phyloP scores from a whole-genome alignment of 768 basidiomycete species.

The Pluteus cervinus region DNA sequence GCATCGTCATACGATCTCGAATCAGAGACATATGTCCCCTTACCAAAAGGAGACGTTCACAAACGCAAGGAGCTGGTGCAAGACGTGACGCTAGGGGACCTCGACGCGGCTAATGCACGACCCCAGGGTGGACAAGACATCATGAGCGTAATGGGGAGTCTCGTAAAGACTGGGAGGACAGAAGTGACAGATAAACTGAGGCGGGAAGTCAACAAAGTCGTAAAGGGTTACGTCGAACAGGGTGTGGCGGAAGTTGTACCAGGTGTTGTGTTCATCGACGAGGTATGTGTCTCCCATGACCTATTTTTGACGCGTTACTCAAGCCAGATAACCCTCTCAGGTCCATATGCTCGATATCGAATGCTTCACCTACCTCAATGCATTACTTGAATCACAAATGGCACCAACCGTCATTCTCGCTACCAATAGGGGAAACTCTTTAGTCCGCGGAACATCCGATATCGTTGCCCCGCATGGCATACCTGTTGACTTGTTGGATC shows the following conservation, averaged over 20 bases:
- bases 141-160: slow-evolving; percentile 92
- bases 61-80: slow-evolving; percentile 95
- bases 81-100: slow-evolving; percentile 90
- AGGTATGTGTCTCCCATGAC: slow-evolving; percentile 46
- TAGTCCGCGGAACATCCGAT: slow-evolving; percentile 91
- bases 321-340: slow-evolving; percentile 29
- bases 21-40: slow-evolving; percentile 95
- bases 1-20: slow-evolving; percentile 97
- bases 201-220: slow-evolving; percentile 94
- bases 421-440: slow-evolving; percentile 88
- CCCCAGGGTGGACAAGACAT: slow-evolving; percentile 98
- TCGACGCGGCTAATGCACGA: slow-evolving; percentile 94
- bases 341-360: slow-evolving; percentile 99
- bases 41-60: slow-evolving; percentile 95
- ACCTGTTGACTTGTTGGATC: slow-evolving; percentile 89
- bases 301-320: neutral
- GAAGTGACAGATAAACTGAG: slow-evolving; percentile 97
- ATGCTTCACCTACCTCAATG: slow-evolving; percentile 97
- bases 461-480: slow-evolving; percentile 90
- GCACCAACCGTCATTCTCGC: slow-evolving; percentile 97
- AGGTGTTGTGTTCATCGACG: slow-evolving; percentile 97
- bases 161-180: slow-evolving; percentile 90
- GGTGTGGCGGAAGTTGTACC: slow-evolving; percentile 98
- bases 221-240: slow-evolving; percentile 95
- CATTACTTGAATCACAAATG: slow-evolving; percentile 92